Base-by-base conservation (phyloP, 2,329 filamentous ascomycete species). In the Xylaria sp. region DNA sequence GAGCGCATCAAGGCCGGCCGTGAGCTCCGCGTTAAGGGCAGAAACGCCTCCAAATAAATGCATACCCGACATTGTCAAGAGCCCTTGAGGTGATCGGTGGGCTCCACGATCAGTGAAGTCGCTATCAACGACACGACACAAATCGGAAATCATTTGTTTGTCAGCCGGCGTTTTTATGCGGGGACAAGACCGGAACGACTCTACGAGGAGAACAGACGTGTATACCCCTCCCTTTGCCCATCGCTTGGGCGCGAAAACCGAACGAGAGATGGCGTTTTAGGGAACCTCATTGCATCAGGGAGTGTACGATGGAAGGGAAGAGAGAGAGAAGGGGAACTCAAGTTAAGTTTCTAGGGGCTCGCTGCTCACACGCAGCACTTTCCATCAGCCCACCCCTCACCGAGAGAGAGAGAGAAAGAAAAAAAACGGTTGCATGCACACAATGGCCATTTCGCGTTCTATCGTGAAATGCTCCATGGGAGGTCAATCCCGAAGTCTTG, bases 1-100 rank as follows among this genome's bases (percentile, higher is more conserved):
- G 90, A 91, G 81, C 87, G 91, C 80, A 91, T 90, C 82, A 87
- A 88, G 80, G 79, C 81, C 70, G 91, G 90, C 74, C 88, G 90
- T 67, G 90, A 93, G 81, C 83, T 86, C 75, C 81, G 81, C 76
- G 80, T 80, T 77, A 92, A 92, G 83, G 79, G 78, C 81, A 88
- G 88, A 80, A 79, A 81, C 76, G 82, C 84, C 73, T 78, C 78
- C 68, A 82, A 81, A 78, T 71, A 70, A 67, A 59, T 57, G 54
- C 48, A n/a, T 50, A 44, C 7, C 16, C 44, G n/a, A 8, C 37
- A 6, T 8, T 13, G 37, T 13, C 37, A 42, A 42, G 23, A n/a
- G 58, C 18, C 5, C 30, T 55, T 57, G 50, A 64, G 57, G 62
- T 53, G 53, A 47, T 39, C 50, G 18, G n/a, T 16, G 59, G 48